These are phyloP conservation scores for Pilasporangium apinafurcum DNA, from an alignment of 352 stramenopile genomes.

Conservation along the genomic window DNA sequence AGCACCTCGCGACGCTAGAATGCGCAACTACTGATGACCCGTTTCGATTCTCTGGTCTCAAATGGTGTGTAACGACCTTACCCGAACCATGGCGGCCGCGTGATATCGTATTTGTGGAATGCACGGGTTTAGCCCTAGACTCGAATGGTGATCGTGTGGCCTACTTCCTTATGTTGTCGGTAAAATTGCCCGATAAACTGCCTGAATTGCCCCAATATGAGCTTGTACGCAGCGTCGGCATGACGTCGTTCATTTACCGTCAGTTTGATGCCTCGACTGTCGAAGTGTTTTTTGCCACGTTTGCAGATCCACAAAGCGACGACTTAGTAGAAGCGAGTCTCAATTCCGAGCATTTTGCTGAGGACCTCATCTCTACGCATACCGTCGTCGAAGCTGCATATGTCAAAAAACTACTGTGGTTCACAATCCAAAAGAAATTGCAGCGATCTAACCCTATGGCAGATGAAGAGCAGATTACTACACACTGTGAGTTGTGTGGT, in stretches of 20 bases:
- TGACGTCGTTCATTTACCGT: constrained; percentile 38
- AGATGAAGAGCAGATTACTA: no score
- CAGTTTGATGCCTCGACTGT: constrained; percentile 14
- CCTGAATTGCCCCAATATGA: constrained; percentile 32
- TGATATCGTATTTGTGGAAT: constrained; percentile 52
- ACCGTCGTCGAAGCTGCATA: constrained; percentile 28
- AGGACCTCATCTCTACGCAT: neutral
- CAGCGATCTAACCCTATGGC: no score
- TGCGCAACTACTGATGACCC: constrained; percentile 21
- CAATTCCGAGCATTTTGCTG: neutral
- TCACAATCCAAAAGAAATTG: constrained; percentile 7
- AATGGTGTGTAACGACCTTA: constrained; percentile 50
- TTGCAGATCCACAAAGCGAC: neutral
- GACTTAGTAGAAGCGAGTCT: constrained; percentile 1
- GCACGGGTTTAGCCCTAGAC: constrained; percentile 24
- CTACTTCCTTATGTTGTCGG: constrained; percentile 52
- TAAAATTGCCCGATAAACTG: constrained; percentile 19
- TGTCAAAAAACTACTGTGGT: constrained; percentile 36
- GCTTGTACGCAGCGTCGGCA: constrained; percentile 30
- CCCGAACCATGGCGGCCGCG: constrained; percentile 37
- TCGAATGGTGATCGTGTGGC: constrained; percentile 22
- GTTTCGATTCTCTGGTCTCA: constrained; percentile 40
- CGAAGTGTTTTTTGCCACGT: constrained; percentile 27
- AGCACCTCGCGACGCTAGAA: constrained; percentile 30
- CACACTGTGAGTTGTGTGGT: no score